Percentiles rank a stretch among this genome's conserved stretches.
These are phyloP conservation scores for Tetratostichococcus sp. DNA, from an alignment of 139 green algal species.

Conservation along the genomic window DNA sequence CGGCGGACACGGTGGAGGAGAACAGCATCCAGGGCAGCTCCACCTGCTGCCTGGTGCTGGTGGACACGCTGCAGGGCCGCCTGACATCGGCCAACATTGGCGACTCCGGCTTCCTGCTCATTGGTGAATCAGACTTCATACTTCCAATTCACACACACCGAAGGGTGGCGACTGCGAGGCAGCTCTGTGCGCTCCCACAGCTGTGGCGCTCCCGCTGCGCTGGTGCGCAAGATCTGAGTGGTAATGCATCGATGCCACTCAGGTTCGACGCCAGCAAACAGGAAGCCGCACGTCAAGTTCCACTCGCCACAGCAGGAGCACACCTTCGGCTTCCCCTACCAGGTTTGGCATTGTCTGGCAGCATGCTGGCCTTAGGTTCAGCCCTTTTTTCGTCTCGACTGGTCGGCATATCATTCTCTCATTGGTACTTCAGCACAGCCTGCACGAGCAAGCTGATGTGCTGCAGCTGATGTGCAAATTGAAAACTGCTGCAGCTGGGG, in stretches of 20 bases:
- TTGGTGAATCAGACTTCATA: conserved; percentile 16
- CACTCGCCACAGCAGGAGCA: conserved; percentile 87
- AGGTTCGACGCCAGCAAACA: not conserved
- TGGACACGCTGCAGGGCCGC: conserved; percentile 66
- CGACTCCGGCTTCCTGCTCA: conserved; percentile 80
- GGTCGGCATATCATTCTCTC: no score
- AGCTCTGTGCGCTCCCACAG: no score
- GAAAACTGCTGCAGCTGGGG: conserved; percentile 1
- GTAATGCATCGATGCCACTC: not conserved
- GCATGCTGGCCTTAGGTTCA: no score
- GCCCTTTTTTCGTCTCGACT: no score
- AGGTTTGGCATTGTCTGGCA: conserved; percentile 43
- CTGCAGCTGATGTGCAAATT: no score
- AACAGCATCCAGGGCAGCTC: conserved; percentile 65
- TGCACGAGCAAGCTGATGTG: no score
- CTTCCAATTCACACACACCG: no score
- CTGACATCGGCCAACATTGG: conserved; percentile 79
- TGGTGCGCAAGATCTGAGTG: no score
- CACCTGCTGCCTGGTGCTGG: conserved; percentile 72
- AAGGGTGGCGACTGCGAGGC: no score
- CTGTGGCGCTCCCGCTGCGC: no score
- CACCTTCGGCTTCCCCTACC: conserved; percentile 86
- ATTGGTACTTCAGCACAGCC: no score
- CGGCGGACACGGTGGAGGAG: conserved; percentile 34
- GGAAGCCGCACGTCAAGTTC: conserved; percentile 54